These are phyloP conservation scores for Hypoxylon rickii DNA, from an alignment of 495 filamentous ascomycete genomes.

Conservation along the genomic window DNA sequence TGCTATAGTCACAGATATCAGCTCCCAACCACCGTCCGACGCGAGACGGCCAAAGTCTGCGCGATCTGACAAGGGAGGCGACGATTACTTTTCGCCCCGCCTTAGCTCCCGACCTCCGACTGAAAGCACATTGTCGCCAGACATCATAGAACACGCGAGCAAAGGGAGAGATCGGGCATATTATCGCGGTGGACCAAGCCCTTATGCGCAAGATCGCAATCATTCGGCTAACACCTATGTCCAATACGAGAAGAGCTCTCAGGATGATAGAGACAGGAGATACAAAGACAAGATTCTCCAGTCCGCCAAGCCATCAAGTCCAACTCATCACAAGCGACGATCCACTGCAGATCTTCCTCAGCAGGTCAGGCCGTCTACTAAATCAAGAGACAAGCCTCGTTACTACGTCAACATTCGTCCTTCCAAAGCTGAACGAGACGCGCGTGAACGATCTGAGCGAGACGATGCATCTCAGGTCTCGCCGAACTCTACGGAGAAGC, in stretches of 20 bases:
- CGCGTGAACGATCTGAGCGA: constrained; percentile 23
- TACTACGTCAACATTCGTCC: constrained; percentile 15
- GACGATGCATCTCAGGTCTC: constrained; percentile 28
- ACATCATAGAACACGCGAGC: constrained; percentile 42
- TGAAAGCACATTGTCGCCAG: constrained; percentile 28
- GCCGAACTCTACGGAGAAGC: constrained; percentile 15
- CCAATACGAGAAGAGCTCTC: constrained; percentile 25
- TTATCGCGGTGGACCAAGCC: constrained; percentile 37
- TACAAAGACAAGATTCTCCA: constrained; percentile 28
- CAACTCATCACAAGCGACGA: constrained; percentile 33
- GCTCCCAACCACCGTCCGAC: constrained; percentile 14
- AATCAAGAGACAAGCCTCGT: constrained; percentile 15
- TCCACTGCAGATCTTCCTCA: constrained; percentile 31
- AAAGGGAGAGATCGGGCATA: constrained; percentile 48
- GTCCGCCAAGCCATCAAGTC: constrained; percentile 23
- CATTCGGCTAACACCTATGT: constrained; percentile 31
- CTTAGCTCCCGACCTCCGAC: constrained; percentile 22
- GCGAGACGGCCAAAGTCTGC: constrained; percentile 35
- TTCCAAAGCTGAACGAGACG: constrained; percentile 19
- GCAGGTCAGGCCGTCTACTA: constrained; percentile 18
- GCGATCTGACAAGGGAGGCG: constrained; percentile 32
- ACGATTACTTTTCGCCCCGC: constrained; percentile 41
- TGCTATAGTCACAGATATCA: constrained; percentile 34
- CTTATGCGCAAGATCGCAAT: constrained; percentile 24
- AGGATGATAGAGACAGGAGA: constrained; percentile 32